Percentiles rank a stretch among this genome's conserved stretches.
These are phyloP conservation scores for Marsdenia floribunda DNA, from an alignment of 257 asterid genomes.

Conservation along the genomic window DNA sequence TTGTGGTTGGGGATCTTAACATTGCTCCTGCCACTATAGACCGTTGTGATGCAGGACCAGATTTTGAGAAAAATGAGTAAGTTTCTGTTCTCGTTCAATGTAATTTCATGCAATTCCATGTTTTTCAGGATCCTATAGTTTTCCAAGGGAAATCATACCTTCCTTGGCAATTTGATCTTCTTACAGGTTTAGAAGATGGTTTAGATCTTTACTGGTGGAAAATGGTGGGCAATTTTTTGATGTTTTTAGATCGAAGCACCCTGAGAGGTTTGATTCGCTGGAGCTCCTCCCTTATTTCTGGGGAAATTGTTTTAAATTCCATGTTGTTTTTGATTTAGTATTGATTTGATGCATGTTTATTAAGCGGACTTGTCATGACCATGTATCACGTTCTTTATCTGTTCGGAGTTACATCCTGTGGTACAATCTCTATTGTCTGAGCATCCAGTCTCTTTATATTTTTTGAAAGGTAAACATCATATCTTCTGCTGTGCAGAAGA, in stretches of 20 bases:
- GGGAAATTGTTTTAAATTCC: constrained; percentile 6
- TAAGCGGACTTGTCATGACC: background rate
- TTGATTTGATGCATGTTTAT: background rate
- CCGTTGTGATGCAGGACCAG: constrained; percentile 89
- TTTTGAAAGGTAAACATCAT: background rate
- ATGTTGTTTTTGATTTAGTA: background rate
- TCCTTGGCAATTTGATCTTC: constrained; percentile 2
- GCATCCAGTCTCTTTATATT: background rate
- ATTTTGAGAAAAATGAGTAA: constrained; percentile 84
- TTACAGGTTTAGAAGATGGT: constrained; percentile 87
- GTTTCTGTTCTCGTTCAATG: constrained; percentile 19
- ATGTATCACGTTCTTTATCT: background rate
- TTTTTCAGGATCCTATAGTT: background rate
- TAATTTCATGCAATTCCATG: background rate
- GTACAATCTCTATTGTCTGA: background rate
- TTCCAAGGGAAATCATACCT: background rate
- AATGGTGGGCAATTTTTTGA: constrained; percentile 71
- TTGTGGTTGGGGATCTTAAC: constrained; percentile 93
- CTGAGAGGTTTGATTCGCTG: constrained; percentile 52
- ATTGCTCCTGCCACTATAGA: constrained; percentile 81
- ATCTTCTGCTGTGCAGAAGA: constrained; percentile 31
- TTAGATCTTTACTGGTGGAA: constrained; percentile 70
- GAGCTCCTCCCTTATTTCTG: background rate
- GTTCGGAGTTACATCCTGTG: background rate
- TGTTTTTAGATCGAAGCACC: constrained; percentile 75